phyloP scores from a whole-genome alignment of 2,329 filamentous ascomycete species.

The Penicillium fuscoglaucum region DNA sequence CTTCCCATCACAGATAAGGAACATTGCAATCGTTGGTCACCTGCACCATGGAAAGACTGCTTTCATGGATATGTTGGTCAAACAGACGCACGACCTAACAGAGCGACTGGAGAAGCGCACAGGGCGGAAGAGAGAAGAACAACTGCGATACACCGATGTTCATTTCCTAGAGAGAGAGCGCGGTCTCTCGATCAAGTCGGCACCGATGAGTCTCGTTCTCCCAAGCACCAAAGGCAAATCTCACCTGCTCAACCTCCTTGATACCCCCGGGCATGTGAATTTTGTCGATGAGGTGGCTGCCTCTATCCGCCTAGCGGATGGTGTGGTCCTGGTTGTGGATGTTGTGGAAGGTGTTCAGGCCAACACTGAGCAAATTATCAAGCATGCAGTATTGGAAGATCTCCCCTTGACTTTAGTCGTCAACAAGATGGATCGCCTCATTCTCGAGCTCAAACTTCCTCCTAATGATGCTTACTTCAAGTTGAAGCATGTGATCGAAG shows the following conservation, averaged over 20 bases:
- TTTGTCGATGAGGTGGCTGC: slow-evolving; percentile 97
- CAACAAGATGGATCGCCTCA: slow-evolving; percentile 96
- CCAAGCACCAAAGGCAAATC: slow-evolving; percentile 90
- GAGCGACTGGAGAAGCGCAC: slow-evolving; percentile 76
- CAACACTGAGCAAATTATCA: slow-evolving; percentile 96
- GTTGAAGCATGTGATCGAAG: slow-evolving; percentile 96
- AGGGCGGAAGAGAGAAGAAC: slow-evolving; percentile 80
- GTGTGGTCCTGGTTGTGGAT: slow-evolving; percentile 89
- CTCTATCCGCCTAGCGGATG: slow-evolving; percentile 82
- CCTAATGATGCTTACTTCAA: slow-evolving; percentile 98
- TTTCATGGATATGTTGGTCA: slow-evolving; percentile 96
- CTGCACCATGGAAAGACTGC: slow-evolving; percentile 97
- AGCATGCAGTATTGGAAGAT: slow-evolving; percentile 86
- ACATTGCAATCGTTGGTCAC: slow-evolving; percentile 88
- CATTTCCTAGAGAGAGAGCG: slow-evolving; percentile 86
- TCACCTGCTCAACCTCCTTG: slow-evolving; percentile 89
- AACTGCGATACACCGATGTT: slow-evolving; percentile 91
- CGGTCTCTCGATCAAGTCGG: slow-evolving; percentile 86
- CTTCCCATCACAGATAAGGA: slow-evolving; percentile 90
- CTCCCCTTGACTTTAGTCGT: slow-evolving; percentile 85
- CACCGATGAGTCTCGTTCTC: slow-evolving; percentile 90
- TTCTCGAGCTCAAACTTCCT: slow-evolving; percentile 89
- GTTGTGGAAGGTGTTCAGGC: slow-evolving; percentile 98
- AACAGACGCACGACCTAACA: slow-evolving; percentile 87
- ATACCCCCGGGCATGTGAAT: slow-evolving; percentile 97